These are phyloP conservation scores for Cryphonectria carpinicola DNA, from an alignment of 2,329 filamentous ascomycete genomes.

Conservation along the genomic window DNA sequence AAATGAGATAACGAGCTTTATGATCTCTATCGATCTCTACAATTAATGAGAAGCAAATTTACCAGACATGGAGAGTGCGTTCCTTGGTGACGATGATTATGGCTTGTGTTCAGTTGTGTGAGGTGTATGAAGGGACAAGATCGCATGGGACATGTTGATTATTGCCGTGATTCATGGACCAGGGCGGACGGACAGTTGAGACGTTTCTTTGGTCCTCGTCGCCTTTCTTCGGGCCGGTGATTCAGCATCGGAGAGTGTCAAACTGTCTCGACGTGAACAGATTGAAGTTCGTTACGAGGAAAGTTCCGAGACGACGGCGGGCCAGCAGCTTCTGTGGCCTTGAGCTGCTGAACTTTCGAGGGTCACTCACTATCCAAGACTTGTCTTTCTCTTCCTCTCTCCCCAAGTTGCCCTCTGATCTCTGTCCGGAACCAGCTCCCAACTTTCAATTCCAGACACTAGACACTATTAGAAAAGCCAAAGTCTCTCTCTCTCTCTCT, in stretches of 20 bases:
- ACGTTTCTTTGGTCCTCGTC: neutral
- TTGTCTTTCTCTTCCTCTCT: neutral
- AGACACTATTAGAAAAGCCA: too few species aligned
- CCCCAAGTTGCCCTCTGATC: neutral
- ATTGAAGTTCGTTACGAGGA: too few species aligned
- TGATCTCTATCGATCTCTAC: constrained; percentile 10
- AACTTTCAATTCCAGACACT: neutral
- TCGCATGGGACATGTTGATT: neutral
- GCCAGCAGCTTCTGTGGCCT: too few species aligned
- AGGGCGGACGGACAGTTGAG: neutral
- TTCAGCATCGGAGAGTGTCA: neutral
- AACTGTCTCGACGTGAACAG: neutral
- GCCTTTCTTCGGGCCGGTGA: neutral
- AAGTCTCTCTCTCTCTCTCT: neutral
- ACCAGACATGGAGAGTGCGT: neutral
- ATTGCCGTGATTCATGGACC: neutral
- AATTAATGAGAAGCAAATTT: constrained; percentile 11
- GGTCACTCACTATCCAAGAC: too few species aligned
- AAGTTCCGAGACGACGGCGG: too few species aligned
- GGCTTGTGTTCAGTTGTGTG: neutral
- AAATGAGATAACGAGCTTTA: constrained; percentile 9
- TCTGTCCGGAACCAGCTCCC: neutral
- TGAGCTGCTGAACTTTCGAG: too few species aligned
- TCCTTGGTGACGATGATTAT: neutral
- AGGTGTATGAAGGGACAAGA: neutral